Evolutionary conservation across 148 eudicot genomes (phyloP).

Genomic region (Cornus suecica): DNA sequence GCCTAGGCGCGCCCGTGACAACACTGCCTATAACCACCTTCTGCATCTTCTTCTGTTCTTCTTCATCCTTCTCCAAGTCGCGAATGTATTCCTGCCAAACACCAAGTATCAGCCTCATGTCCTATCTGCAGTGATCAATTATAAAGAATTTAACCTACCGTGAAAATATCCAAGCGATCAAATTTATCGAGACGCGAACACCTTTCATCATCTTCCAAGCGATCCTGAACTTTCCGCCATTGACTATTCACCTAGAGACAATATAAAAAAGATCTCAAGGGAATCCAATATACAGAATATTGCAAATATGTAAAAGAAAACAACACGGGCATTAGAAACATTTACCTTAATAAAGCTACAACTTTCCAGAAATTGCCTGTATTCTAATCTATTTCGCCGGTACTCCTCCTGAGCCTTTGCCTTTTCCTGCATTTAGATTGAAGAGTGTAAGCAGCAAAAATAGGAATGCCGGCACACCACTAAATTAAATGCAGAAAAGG

Average conservation of each 20-base stretch:
- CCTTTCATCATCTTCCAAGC: conserved; percentile 89
- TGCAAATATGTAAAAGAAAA: neutral
- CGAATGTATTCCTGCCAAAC: conserved; percentile 85
- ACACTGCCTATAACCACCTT: conserved; percentile 56
- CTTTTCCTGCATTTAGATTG: conserved; percentile 58
- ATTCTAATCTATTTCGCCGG: conserved; percentile 67
- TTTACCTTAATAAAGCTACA: conserved; percentile 88
- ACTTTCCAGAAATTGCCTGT: conserved; percentile 74
- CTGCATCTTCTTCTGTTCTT: conserved; percentile 74
- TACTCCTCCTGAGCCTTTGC: conserved; percentile 89
- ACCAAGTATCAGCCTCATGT: conserved; percentile 13
- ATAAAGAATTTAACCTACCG: conserved; percentile 37
- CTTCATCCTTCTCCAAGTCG: conserved; percentile 91
- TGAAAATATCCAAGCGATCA: conserved; percentile 85
- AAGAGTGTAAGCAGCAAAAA: neutral
- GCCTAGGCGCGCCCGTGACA: too few species aligned
- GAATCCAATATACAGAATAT: neutral
- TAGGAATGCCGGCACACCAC: neutral
- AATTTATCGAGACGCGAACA: conserved; percentile 86
- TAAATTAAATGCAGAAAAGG: neutral
- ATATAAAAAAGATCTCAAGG: neutral
- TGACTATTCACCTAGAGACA: conserved; percentile 67
- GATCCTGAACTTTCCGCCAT: conserved; percentile 98
- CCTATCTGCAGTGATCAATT: conserved; percentile 4
- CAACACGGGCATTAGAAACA: neutral